Base-by-base conservation (phyloP, 257 asterid species). In the Plantago elongata region DNA sequence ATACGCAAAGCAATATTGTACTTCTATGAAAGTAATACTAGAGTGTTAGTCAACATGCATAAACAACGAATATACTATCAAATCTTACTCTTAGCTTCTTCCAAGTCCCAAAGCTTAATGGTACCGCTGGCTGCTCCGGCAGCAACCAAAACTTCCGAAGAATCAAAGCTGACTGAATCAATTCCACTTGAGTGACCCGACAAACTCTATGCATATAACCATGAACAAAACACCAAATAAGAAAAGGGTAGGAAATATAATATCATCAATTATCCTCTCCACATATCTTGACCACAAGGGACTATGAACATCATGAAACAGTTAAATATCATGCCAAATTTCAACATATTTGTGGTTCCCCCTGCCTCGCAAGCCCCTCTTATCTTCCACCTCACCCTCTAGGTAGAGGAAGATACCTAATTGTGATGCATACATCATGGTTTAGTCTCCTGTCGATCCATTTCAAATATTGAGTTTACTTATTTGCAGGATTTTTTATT, bases 41-140 rank as follows among this genome's bases (percentile, higher is more conserved):
- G 61, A 54, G 65, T 37, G 60, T 29, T 65, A 43, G 2, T 49
- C 27, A 1, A 11, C 30, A 34, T 1, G 49, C 62, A 38, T 9
- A 51, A n/a, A 67, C 29, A 60, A 64, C 47, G 29, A 30, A 65
- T 37, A 65, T 18, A 43, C 51, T 57, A 70, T 54, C 51, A 54
- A 67, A 64, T 63, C 84, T 69, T 89, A 92, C 99, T 81, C 83
- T 89, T 92, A 63, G 97, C 97, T 83, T 92, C 99, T 82, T 86
- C 99, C 73, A 92, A 79, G 79, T 92, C 99, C 97, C 97, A 92
- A 69, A 92, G 95, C 83, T 92, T 92, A 77, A 92, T 79, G 67
- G 99, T 92, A 51, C 99, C 99, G 75, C 97, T 92, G 40, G 99
- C 99, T 71, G 99, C 93, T 62, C 97, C 99, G 38, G 97, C 99